Percentiles rank a stretch among this genome's conserved stretches.
Conservation (phyloP, 2,329 filamentous ascomycete species). For the Colletotrichum sp. region DNA sequence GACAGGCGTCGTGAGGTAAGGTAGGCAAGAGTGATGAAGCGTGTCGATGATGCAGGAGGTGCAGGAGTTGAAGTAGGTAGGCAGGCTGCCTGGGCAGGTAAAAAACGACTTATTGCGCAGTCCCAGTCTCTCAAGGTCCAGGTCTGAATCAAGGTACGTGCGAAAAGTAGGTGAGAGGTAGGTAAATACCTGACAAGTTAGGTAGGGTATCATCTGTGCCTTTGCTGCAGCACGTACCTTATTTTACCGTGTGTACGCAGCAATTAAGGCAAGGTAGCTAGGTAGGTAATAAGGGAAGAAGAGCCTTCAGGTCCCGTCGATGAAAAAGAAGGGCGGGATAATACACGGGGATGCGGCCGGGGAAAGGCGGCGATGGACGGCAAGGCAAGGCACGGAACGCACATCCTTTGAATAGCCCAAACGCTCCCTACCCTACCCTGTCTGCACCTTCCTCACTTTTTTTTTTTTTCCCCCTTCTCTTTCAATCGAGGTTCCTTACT, state of each 20-base stretch:
- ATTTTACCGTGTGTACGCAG: not conserved
- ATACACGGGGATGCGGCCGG: not conserved
- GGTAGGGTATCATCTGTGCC: not conserved
- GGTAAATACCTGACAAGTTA: not conserved
- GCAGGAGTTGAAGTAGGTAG: not conserved
- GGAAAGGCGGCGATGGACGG: not conserved
- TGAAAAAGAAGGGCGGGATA: not conserved
- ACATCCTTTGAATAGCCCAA: not conserved
- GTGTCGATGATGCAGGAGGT: not conserved
- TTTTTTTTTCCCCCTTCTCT: not conserved
- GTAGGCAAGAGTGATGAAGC: not conserved
- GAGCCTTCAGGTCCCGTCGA: not conserved
- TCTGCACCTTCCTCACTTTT: not conserved
- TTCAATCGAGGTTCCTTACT: not conserved
- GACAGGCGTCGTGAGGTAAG: not conserved
- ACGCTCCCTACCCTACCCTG: not conserved
- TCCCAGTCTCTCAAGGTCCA: not conserved
- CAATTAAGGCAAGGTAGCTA: not conserved
- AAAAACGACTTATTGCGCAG: not conserved
- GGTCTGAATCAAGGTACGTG: not conserved
- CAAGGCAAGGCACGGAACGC: not conserved
- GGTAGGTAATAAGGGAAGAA: not conserved
- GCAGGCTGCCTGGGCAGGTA: not conserved
- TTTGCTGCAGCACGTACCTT: not conserved
- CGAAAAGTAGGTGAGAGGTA: not conserved